Evolutionary conservation across 2,329 filamentous ascomycete genomes (phyloP), one percentile per base, ranked within the genome.

Genomic region (Teratosphaeriaceae sp.): DNA sequence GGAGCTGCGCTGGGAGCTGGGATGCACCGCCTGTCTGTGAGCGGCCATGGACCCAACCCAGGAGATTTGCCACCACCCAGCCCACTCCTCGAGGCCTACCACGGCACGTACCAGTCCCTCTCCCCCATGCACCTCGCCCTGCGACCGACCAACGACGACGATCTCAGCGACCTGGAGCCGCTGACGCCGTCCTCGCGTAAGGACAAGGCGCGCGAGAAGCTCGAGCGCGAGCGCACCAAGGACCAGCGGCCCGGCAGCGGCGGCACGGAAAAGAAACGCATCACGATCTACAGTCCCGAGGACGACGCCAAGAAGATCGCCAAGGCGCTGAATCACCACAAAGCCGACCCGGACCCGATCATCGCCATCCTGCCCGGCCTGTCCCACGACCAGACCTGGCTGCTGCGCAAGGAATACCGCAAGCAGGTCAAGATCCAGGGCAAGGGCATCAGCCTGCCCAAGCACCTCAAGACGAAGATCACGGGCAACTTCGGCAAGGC

Each of bases 101-200:
- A 83, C 49, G 90, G 90, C 29, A 95, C 89, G 0, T 97, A 94
- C 57, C 90, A 97, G 65, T 87, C 86, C 45, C 85, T 94, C 55
- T 95, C 89, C 0, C 89, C 90, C 0, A 95, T 96, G 87, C 89
- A 89, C 0, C 88, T 88, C 0, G 87, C 89, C 1, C 70, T 78
- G 55, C 70, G 89, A 19, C 72, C 64, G 19, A 82, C 56, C 58
- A 80, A 57, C 27, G 70, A 75, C 26, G 71, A 80, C 8, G 76
- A 78, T 18, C 60, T 75, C 20, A 72, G 70, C 20, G 69, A 76
- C 45, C 47, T 77, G 8, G 49, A 54, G 30, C 55, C 56, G 75
- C 44, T 69, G 2, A 40, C 47, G 5, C 38, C 44, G 8, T 19
- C 43, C 11, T 71, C 45, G 58, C n/a, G 43, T 44, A 38, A 35